A percentile compares a stretch with the other conserved stretches of the same genome.
Evolutionary conservation across 2,329 filamentous ascomycete species (phyloP).

Genomic region (Amphichorda felina): DNA sequence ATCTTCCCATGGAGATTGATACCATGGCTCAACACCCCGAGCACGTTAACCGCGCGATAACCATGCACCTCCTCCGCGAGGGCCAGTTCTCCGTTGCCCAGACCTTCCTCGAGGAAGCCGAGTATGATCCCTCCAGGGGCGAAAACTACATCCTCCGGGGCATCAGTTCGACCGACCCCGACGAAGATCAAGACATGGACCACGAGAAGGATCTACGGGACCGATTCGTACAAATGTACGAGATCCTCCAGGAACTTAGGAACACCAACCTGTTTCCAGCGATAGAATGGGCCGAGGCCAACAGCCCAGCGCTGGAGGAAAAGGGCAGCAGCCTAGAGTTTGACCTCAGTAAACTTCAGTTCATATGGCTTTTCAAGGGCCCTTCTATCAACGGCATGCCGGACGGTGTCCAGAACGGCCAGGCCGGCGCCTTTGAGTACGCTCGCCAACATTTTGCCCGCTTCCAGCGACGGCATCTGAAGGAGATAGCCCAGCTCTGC

Average conservation of each 20-base stretch:
- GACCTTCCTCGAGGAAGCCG: conserved; percentile 69
- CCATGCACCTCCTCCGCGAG: conserved; percentile 91
- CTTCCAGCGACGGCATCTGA: conserved; percentile 64
- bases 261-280: conserved; percentile 66
- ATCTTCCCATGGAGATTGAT: conserved; percentile 70
- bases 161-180: conserved; percentile 10
- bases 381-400: conserved; percentile 13
- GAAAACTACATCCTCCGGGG: conserved; percentile 4
- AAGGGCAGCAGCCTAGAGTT: conserved; percentile 92
- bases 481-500: conserved; percentile 71
- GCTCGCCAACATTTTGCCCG: conserved; percentile 60
- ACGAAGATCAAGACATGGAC: conserved; percentile 20
- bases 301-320: conserved; percentile 60
- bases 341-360: conserved; percentile 82
- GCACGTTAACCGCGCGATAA: conserved; percentile 84
- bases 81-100: conserved; percentile 84
- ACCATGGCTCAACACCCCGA: conserved; percentile 62
- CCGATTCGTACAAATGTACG: conserved; percentile 83
- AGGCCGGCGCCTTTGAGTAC: conserved; percentile 59
- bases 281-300: conserved; percentile 71
- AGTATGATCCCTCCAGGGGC: conserved; percentile 16
- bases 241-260: conserved; percentile 70
- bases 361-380: conserved; percentile 75
- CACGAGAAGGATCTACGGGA: conserved; percentile 48
- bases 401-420: conserved; percentile 29